Base-by-base conservation (phyloP, 805 yeast genomes). In the Vanderwaltozyma polyspora region DNA sequence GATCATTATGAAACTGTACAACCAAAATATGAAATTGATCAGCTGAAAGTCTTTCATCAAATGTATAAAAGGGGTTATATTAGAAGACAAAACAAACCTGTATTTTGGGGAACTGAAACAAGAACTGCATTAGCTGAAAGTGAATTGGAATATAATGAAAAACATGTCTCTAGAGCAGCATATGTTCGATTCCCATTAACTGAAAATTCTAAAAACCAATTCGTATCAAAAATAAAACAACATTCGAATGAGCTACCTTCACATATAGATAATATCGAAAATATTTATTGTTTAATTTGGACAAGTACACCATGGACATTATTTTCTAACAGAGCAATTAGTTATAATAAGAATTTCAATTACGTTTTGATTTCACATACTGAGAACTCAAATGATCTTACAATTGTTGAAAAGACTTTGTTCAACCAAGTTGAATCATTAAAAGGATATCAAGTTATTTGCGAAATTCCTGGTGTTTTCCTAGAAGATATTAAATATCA, bases 281-380 rank as follows among this genome's bases (percentile, higher is more conserved):
- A 48, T 1, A 27, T 66, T 1, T 34, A 41, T 16, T 69, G 66
- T 6, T 49, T 82, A 40, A 84, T 91, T 37, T 91, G 99, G 99
- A 91, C 99, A 0, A 87, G 95, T 1, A 91, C 98, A 1, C 96
- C 98, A 0, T 91, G 99, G 99, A 91, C 99, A 0, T 65, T 91
- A 22, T 82, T 84, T 4, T 78, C 95, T 0, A 91, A 91, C 51
- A 67, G 70, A 41, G 96, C 96, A 0, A 74, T 91, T 28, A 78
- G 91, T 29, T 67, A 80, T 28, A 75, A 84, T 48, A 58, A 71
- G 19, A 58, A 66, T 1, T 60, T 82, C 36, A 51, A 55, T 0
- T 91, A 91, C 52, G 70, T 76, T 1, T 43, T 80, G 10, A 55
- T 74, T 5, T 46, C 52, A 22, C 41, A 55, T 11, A 41, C 55